Conservation (phyloP, 805 yeast genomes). For the Yamadazyma kitorensis region DNA sequence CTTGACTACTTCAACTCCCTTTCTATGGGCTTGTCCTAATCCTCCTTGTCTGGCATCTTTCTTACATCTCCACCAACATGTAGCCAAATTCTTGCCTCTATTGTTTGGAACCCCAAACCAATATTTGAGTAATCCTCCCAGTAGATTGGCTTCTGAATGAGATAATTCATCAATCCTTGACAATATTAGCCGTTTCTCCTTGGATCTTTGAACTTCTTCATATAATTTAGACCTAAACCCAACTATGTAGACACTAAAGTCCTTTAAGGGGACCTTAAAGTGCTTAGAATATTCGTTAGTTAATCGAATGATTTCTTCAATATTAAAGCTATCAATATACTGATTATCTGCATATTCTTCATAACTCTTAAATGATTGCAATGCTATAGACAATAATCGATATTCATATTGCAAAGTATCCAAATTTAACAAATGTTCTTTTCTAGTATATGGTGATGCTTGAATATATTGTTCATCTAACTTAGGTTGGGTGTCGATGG, state of each 20-base stretch:
- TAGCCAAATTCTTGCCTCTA: slow-evolving; percentile 34
- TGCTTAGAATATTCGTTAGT: slow-evolving; percentile 11
- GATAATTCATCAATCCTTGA: slow-evolving; percentile 29
- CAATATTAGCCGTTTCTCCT: slow-evolving; percentile 22
- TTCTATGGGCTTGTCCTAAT: slow-evolving; percentile 28
- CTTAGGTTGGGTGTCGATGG: too few relatives aligned
- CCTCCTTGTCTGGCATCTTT: slow-evolving; percentile 33
- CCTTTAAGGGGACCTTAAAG: slow-evolving; percentile 10
- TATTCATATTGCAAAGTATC: slow-evolving; percentile 18
- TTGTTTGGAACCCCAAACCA: slow-evolving; percentile 39
- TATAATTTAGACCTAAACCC: slow-evolving; percentile 32
- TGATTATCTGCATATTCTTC: slow-evolving; percentile 21
- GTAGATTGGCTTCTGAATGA: slow-evolving; percentile 32
- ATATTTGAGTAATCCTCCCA: slow-evolving; percentile 38
- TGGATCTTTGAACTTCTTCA: slow-evolving; percentile 21
- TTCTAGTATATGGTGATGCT: slow-evolving; percentile 30
- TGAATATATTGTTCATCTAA: too few relatives aligned
- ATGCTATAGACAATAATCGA: slow-evolving; percentile 25
- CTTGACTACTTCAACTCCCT: slow-evolving; percentile 26
- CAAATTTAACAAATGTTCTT: slow-evolving; percentile 24
- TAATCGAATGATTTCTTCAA: slow-evolving; percentile 17
- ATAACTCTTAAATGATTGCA: slow-evolving; percentile 22
- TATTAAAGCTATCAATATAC: slow-evolving; percentile 26
- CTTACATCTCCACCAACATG: slow-evolving; percentile 35
- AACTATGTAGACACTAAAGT: slow-evolving; percentile 25